These are phyloP conservation scores for Lipomyces sp. DNA, from an alignment of 805 yeast genomes.

Conservation along the genomic window DNA sequence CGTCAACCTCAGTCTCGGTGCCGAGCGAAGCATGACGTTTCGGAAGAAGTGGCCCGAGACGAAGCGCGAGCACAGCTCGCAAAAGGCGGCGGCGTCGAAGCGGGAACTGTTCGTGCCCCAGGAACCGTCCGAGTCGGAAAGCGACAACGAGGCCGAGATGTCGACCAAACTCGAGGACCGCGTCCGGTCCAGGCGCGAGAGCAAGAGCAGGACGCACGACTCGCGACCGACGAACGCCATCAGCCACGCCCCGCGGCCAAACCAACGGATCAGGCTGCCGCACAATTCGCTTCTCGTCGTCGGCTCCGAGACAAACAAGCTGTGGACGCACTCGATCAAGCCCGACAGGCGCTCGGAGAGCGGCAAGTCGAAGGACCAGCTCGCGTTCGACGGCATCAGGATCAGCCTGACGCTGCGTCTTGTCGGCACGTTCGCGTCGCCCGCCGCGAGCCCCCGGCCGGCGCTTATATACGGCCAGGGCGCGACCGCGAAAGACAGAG, in stretches of 20 bases:
- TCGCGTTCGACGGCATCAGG: constrained; percentile 14
- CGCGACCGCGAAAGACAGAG: constrained; percentile 11
- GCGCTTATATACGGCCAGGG: constrained; percentile 21
- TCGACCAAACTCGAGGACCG: neutral
- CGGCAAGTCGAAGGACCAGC: constrained; percentile 3
- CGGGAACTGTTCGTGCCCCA: neutral
- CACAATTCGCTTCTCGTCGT: constrained; percentile 23
- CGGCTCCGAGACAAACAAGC: constrained; percentile 20
- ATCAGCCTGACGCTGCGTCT: constrained; percentile 22
- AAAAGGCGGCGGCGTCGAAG: neutral
- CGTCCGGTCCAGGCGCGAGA: neutral
- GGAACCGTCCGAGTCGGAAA: neutral
- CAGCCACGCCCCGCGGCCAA: constrained; percentile 8
- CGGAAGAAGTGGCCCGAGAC: constrained; percentile 12
- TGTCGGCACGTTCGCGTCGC: constrained; percentile 15
- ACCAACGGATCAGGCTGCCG: constrained; percentile 15
- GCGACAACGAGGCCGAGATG: neutral
- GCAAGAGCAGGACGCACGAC: neutral
- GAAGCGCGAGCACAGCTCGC: neutral
- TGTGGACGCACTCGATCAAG: constrained; percentile 27
- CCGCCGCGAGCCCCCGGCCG: neutral
- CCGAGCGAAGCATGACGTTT: constrained; percentile 16
- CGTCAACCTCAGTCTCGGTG: constrained; percentile 27
- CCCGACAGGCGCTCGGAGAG: constrained; percentile 6
- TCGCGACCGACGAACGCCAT: constrained; percentile 1